Conservation (phyloP, 2,329 filamentous ascomycete genomes). For the Mariannaea sp. region DNA sequence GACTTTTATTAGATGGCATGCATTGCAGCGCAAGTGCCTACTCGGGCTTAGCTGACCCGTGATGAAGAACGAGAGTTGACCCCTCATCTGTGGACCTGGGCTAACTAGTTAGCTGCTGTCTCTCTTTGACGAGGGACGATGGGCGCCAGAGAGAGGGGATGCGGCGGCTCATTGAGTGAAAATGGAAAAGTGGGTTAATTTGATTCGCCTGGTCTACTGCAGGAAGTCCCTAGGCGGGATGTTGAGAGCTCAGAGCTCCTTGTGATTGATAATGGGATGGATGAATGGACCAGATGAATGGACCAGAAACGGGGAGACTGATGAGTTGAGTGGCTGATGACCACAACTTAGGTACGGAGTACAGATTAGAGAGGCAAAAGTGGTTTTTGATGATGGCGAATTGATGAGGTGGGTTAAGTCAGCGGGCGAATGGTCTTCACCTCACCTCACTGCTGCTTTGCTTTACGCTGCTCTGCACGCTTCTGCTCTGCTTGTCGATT, state of each 20-base stretch:
- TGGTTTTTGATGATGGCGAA: conserved; percentile 3
- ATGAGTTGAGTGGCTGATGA: background rate
- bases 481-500: no score
- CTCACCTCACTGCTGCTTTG: conserved; percentile 4
- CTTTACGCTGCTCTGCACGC: no score
- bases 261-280: no score
- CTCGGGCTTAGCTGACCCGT: conserved; percentile 16
- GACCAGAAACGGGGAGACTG: no score
- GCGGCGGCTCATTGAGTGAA: background rate
- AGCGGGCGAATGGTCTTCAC: conserved; percentile 11
- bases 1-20: conserved; percentile 15
- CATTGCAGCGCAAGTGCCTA: conserved; percentile 13
- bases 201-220: no score
- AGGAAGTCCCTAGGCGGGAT: no score
- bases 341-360: background rate
- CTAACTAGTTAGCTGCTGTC: conserved; percentile 6
- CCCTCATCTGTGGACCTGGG: conserved; percentile 18
- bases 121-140: background rate
- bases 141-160: background rate
- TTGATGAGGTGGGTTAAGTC: conserved; percentile 7
- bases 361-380: background rate
- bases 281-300: background rate
- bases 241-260: no score
- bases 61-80: conserved; percentile 14
- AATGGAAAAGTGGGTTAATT: background rate